phyloP scores from a whole-genome alignment of 768 basidiomycete genomes.

The Boletus rex-veris region DNA sequence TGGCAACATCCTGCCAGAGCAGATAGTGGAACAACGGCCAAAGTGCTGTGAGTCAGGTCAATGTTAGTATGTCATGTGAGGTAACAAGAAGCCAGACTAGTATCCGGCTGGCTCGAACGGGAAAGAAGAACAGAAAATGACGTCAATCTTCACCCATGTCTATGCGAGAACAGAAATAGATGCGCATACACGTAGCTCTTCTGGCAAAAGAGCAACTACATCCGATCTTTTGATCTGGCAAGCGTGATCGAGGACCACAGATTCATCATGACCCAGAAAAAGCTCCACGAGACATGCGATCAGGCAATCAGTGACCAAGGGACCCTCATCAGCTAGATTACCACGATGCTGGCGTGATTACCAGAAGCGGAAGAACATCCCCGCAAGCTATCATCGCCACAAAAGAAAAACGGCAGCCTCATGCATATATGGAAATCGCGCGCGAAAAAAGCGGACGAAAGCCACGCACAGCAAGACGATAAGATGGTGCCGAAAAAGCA shows the following conservation, averaged over 20 bases:
- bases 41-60: constrained; percentile 52
- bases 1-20: constrained; percentile 94
- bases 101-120: background rate
- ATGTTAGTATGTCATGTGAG: constrained; percentile 7
- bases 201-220: no score
- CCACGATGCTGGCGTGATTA: background rate
- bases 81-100: background rate
- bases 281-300: constrained; percentile 2
- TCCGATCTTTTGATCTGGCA: background rate
- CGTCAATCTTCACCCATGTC: background rate
- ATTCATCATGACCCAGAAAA: background rate
- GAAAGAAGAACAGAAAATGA: background rate
- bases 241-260: background rate
- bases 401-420: background rate
- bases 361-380: constrained; percentile 1
- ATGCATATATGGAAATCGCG: constrained; percentile 12
- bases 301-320: background rate
- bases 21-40: constrained; percentile 99
- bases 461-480: background rate
- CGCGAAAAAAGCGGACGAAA: constrained; percentile 2
- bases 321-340: background rate
- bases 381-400: background rate
- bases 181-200: background rate
- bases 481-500: constrained; percentile 1
- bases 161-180: background rate